Conservation (phyloP, 768 basidiomycete species). For the Tulasnella sp. region DNA sequence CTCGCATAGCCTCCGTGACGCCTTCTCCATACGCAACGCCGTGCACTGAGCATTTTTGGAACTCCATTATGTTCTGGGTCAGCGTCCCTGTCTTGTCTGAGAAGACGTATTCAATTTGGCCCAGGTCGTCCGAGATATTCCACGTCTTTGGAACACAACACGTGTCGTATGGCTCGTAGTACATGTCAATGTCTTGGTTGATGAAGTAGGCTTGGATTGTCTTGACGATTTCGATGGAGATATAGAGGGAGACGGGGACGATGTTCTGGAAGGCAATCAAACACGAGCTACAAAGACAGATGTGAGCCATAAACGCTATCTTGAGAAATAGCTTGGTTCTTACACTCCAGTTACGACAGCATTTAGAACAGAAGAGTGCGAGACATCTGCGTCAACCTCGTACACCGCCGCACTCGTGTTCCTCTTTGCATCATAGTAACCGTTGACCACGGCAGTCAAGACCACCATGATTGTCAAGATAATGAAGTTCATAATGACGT, state of each 20-base stretch:
- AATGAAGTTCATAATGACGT: conserved; percentile 88
- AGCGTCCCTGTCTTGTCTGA: conserved; percentile 96
- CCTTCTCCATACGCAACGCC: conserved; percentile 89
- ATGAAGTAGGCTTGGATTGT: conserved; percentile 97
- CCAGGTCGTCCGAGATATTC: conserved; percentile 98
- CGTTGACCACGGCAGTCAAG: conserved; percentile 66
- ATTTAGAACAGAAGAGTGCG: conserved; percentile 55
- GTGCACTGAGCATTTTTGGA: conserved; percentile 86
- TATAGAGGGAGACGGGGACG: conserved; percentile 91
- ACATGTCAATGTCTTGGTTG: conserved; percentile 94
- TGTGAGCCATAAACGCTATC: background rate
- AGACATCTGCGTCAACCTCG: conserved; percentile 57
- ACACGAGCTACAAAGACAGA: conserved; percentile 52
- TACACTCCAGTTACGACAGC: conserved; percentile 87
- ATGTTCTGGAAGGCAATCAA: conserved; percentile 97
- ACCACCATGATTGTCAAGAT: conserved; percentile 71
- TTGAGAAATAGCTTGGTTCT: conserved; percentile 30
- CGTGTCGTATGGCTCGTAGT: conserved; percentile 78
- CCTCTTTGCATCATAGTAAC: conserved; percentile 51
- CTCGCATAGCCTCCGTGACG: conserved; percentile 89
- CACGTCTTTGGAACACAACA: conserved; percentile 93
- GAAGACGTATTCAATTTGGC: conserved; percentile 93
- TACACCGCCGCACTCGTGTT: conserved; percentile 66
- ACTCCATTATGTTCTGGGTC: conserved; percentile 98
- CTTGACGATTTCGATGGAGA: conserved; percentile 97